phyloP scores from a whole-genome alignment of 208 protist genomes.

The Herpetomonas tarakana region DNA sequence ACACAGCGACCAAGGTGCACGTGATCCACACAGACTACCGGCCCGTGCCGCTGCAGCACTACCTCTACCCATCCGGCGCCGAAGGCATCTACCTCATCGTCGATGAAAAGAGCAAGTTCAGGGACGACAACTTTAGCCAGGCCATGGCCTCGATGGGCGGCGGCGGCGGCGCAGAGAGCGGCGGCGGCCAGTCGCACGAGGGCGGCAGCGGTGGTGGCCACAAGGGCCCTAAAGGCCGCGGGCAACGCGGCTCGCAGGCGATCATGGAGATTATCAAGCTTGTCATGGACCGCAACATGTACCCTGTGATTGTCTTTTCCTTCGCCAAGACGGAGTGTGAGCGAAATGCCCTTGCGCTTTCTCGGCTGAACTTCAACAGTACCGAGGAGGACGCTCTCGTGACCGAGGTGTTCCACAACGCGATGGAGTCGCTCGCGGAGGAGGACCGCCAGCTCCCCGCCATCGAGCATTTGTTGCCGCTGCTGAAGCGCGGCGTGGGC shows the following conservation, averaged over 20 bases:
- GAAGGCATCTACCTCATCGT: conserved; percentile 97
- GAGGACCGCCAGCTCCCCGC: conserved; percentile 93
- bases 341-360: conserved; percentile 90
- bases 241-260: conserved; percentile 33
- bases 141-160: conserved; percentile 88
- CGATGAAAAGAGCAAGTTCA: conserved; percentile 94
- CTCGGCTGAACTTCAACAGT: conserved; percentile 96
- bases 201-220: conserved; percentile 22
- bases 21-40: conserved; percentile 99
- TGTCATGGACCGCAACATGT: conserved; percentile 96
- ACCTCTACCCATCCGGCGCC: conserved; percentile 97
- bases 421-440: conserved; percentile 93
- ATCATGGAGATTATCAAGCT: conserved; percentile 96
- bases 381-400: conserved; percentile 93
- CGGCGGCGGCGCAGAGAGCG: conserved; percentile 16
- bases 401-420: conserved; percentile 94
- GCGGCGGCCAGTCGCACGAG: conserved; percentile 11
- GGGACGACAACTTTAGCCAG: conserved; percentile 96
- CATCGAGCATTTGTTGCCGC: conserved; percentile 94
- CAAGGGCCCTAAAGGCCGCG: conserved; percentile 8
- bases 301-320: conserved; percentile 99
- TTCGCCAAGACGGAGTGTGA: conserved; percentile 99
- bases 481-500: conserved; percentile 98
- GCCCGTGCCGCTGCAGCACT: conserved; percentile 99
- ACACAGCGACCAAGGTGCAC: conserved; percentile 96